Conservation (phyloP, 768 basidiomycete genomes). For the Kwoniella mangroviensis region DNA sequence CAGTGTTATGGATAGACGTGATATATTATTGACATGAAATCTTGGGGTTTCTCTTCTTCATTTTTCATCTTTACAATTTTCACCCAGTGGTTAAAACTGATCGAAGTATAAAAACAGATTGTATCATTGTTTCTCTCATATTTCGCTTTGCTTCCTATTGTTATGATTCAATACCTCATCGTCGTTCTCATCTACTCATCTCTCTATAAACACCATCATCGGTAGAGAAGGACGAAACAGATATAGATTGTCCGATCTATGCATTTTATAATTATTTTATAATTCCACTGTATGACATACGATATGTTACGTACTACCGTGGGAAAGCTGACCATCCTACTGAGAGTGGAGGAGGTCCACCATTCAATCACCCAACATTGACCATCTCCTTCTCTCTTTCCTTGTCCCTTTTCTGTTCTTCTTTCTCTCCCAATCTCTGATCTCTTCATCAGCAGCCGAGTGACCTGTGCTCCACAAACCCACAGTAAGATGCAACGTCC, state of each 20-base stretch:
- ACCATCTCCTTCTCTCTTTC: conserved; percentile 5
- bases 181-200: not conserved
- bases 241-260: not conserved
- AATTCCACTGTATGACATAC: too few relatives aligned
- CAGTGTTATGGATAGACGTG: not conserved
- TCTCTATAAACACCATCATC: not conserved
- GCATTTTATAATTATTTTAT: not conserved
- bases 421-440: not conserved
- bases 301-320: not conserved
- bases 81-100: not conserved
- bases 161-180: not conserved
- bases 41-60: not conserved
- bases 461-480: not conserved
- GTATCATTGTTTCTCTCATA: not conserved
- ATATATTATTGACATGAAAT: not conserved
- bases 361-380: not conserved
- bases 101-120: not conserved
- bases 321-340: conserved; percentile 11
- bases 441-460: not conserved
- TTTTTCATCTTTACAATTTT: not conserved
- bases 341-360: conserved; percentile 9
- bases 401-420: not conserved
- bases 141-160: not conserved
- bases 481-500: not conserved
- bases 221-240: not conserved